phyloP scores from a whole-genome alignment of 1,139 yeast species.

The Candida glucosophila region DNA sequence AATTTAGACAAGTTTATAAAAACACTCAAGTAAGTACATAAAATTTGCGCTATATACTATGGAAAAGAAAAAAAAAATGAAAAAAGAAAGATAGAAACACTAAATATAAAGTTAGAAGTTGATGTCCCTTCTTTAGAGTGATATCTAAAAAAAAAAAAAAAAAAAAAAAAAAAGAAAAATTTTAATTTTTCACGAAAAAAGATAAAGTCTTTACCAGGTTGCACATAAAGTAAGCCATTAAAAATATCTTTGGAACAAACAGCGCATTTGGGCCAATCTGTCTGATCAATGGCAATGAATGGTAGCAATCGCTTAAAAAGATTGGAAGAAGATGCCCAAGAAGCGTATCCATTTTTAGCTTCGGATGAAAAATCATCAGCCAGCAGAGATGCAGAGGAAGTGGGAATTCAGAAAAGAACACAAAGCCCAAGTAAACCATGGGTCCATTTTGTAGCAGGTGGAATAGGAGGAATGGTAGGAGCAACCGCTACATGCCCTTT shows the following conservation, averaged over 20 bases:
- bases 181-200: neutral
- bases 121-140: too few relatives aligned
- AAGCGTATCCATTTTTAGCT: slow-evolving; percentile 54
- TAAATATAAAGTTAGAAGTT: too few relatives aligned
- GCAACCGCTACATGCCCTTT: slow-evolving; percentile 90
- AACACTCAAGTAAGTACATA: slow-evolving; percentile 39
- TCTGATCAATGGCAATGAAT: slow-evolving; percentile 1
- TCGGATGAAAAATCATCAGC: slow-evolving; percentile 62
- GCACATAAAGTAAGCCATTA: too few relatives aligned
- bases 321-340: slow-evolving; percentile 49
- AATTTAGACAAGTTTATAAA: slow-evolving; percentile 88
- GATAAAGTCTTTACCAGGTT: too few relatives aligned
- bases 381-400: slow-evolving; percentile 20
- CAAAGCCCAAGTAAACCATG: slow-evolving; percentile 54
- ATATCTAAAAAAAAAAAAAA: neutral
- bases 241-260: too few relatives aligned
- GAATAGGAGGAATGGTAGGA: slow-evolving; percentile 96
- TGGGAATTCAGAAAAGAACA: slow-evolving; percentile 5
- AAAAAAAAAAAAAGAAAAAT: neutral
- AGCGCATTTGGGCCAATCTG: too few relatives aligned
- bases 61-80: too few relatives aligned
- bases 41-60: too few relatives aligned
- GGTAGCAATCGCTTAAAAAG: slow-evolving; percentile 5
- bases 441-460: slow-evolving; percentile 99
- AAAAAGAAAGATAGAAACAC: too few relatives aligned